These are phyloP conservation scores for sunflower (Helianthus annuus) DNA, from an alignment of 129 eudicot genomes.

Conservation along the genomic window HanXRQr2.0-SUNRISE NC_035442.2:19809193-19809692, in stretches of 20 bases:
- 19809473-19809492: neutral
- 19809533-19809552: too few species aligned
- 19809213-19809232: constrained; percentile 23
- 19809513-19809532: too few species aligned
- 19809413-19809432: constrained; percentile 98
- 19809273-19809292: constrained; percentile 45
- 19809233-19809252: constrained; percentile 27
- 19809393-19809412: constrained; percentile 90
- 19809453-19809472: neutral
- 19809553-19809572: too few species aligned
- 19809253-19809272: constrained; percentile 58
- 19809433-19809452: constrained; percentile 69
- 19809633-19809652: too few species aligned
- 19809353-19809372: constrained; percentile 16
- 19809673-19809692: too few species aligned
- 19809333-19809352: constrained; percentile 17
- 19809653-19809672: too few species aligned
- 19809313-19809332: constrained; percentile 42
- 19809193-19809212: constrained; percentile 35
- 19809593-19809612: too few species aligned
- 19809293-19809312: constrained; percentile 45
- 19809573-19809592: too few species aligned
- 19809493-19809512: too few species aligned
- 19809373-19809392: constrained; percentile 87
- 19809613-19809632: too few species aligned